Conservation (phyloP, 805 yeast species). For the Starmerella sp. region DNA sequence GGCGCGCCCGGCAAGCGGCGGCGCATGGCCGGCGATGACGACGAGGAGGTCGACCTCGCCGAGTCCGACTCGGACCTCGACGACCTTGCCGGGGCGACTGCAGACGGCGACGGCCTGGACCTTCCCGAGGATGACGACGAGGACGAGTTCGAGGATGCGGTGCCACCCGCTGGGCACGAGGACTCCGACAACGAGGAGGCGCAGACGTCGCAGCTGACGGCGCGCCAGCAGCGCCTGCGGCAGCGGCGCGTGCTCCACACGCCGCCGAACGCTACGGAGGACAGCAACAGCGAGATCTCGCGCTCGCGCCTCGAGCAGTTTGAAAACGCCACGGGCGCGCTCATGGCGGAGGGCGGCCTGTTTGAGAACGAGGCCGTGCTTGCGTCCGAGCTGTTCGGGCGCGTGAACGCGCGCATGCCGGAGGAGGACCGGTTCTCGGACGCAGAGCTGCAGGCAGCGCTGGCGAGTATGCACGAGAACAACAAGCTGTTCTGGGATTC, state of each 20-base stretch:
- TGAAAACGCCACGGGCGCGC: constrained; percentile 37
- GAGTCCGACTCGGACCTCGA: constrained; percentile 27
- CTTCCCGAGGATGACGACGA: constrained; percentile 30
- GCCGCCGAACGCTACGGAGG: constrained; percentile 17
- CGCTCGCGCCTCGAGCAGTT: constrained; percentile 40
- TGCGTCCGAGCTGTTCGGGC: constrained; percentile 30
- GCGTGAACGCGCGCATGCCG: constrained; percentile 36
- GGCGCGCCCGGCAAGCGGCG: constrained; percentile 29
- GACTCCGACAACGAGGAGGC: constrained; percentile 5
- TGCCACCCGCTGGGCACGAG: constrained; percentile 1
- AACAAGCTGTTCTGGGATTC: constrained; percentile 32
- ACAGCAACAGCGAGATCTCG: constrained; percentile 35
- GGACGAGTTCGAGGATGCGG: constrained; percentile 11
- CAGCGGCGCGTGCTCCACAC: constrained; percentile 19
- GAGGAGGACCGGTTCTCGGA: constrained; percentile 31
- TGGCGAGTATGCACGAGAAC: constrained; percentile 29
- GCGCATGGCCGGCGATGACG: constrained; percentile 20
- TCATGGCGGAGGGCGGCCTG: constrained; percentile 34
- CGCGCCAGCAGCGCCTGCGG: constrained; percentile 5
- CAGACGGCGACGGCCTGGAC: constrained; percentile 33
- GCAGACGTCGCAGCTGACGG: not conserved
- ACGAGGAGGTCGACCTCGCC: constrained; percentile 22
- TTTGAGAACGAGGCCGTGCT: constrained; percentile 37
- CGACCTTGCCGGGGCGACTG: constrained; percentile 39
- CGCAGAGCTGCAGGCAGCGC: constrained; percentile 33